Evolutionary conservation across 768 basidiomycete species (phyloP), one percentile per base, ranked within the genome.

Genomic region (Rhodocollybia butyracea): DNA sequence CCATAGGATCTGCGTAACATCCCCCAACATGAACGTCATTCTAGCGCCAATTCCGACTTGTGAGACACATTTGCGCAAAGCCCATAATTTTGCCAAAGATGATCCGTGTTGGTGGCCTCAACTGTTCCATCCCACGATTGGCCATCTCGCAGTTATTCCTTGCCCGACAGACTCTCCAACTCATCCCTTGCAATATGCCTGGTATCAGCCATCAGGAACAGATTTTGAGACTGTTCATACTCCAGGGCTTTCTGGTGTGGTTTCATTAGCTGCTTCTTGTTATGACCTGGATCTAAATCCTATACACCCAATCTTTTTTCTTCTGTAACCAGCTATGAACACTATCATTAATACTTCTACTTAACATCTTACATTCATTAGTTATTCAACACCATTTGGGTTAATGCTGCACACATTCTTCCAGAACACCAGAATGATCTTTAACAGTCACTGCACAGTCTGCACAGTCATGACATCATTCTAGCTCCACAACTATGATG

Each of bases 31-130:
- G 26, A 26, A 29, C 27, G 8, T 36, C 34, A 30, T 41, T 41
- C 31, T 45, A 45, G 13, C 39, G 5, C 54, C 43, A 6, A 12
- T 46, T 3, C 11, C 11, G 13, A 17, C 13, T 4, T 43, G 54
- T n/a, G 4, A 45, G 8, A 29, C 43, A 13, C 43, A 27, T 11
- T 5, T 46, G 29, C 41, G 43, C 5, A 11, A 22, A 10, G 26
- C 31, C 40, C 11, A 21, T 3, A 17, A 32, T 22, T 55, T 55
- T 22, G 54, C 40, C 43, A 29, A 55, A 30, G 54, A 55, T 43
- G 54, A 55, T 19, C 54, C 54, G 1, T 29, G 11, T 29, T 19
- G 31, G 3, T 43, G 43, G 21, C 54, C 54, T 2, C 54, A 55
- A 32, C 43, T 29, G 7, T 55, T 45, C 29, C 17, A 45, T 17